Evolutionary conservation across 129 eudicot genomes (phyloP).

Genomic region (Helianthus annuus): HanXRQr2.0-SUNRISE NC_035438.2:33478981-33479480

Average conservation of each 20-base stretch:
- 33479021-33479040: too few species aligned
- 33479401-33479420: slow-evolving; percentile 3
- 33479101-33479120: neutral
- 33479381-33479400: slow-evolving; percentile 1
- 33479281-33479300: slow-evolving; percentile 17
- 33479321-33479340: slow-evolving; percentile 20
- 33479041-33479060: neutral
- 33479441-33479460: neutral
- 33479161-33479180: neutral
- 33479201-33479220: neutral
- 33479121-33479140: neutral
- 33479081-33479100: neutral
- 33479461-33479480: neutral
- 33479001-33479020: too few species aligned
- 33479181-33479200: neutral
- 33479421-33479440: neutral
- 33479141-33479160: neutral
- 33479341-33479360: slow-evolving; percentile 16
- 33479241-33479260: slow-evolving; percentile 13
- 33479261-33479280: neutral
- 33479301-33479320: slow-evolving; percentile 17
- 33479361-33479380: slow-evolving; percentile 21
- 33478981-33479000: too few species aligned
- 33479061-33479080: neutral
- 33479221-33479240: neutral